Base-by-base conservation (phyloP, 192 early-diverging fungal genomes). In the Gamsiella multidivaricata region DNA sequence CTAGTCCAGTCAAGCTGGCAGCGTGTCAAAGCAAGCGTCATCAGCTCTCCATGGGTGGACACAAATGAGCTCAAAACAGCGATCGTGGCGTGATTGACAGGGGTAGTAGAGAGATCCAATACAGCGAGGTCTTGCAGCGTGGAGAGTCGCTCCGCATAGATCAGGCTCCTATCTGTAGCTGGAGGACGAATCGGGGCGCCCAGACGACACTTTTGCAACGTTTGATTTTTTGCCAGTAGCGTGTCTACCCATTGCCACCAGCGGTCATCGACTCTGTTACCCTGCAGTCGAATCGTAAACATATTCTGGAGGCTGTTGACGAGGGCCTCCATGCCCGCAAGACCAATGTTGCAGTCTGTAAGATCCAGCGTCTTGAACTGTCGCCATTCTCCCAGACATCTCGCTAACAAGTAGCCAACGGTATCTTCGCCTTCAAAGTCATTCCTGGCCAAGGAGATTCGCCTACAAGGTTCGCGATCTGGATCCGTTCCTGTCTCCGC, bases 191-290 rank as follows among this genome's bases (percentile, higher is more conserved):
- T 37, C n/a, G 65, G 66, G 10, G 74, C 60, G 5, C 74, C 74
- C 5, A 78, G 32, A n/a, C 65, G 54, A 46, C 52, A 69, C 46
- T 78, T 69, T 31, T 64, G 49, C 5, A 78, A 18, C 11, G n/a
- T 34, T 10, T 67, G 65, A 47, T 69, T 78, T 22, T 47, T 41
- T 28, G 37, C 66, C n/a, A 78, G 31, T 4, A 78, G 33, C 7
- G 34, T 53, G 32, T 78, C 74, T 14, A 69, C 60, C 74, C 74
- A 78, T 37, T 68, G 65, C 74, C 74, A 78, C 74, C 74, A 78
- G 11, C 61, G 65, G 15, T 57, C 26, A 23, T 78, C 74, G 0
- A 33, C 26, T 23, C 59, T 57, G 43, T 78, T 78, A 7, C 74
- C 74, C 22, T 69, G 59, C 6, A 78, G 22, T 18, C 63, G 45